A percentile compares a stretch with the other conserved stretches of the same genome.
Conservation (phyloP, 2,329 filamentous ascomycete genomes). For the Hirsutella rhossiliensis region DNA sequence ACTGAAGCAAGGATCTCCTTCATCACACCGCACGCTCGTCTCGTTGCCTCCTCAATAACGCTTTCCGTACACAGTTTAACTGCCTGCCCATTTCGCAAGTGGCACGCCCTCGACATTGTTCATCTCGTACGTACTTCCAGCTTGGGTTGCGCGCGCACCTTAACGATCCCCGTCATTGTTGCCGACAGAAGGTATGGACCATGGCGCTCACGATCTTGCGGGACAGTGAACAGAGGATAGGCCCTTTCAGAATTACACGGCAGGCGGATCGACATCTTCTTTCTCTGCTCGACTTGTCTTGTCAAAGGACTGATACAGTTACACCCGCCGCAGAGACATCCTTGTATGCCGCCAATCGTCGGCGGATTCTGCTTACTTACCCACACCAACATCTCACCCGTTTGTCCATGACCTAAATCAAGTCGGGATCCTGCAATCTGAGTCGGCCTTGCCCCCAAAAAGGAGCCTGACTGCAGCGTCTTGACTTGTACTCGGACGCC, state of each 20-base stretch:
- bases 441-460: background rate
- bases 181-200: no score
- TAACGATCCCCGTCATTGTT: no score
- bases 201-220: no score
- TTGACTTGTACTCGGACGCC: background rate
- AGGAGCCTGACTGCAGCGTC: background rate
- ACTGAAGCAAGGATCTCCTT: no score
- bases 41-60: no score
- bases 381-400: constrained; percentile 1
- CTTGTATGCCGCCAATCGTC: constrained; percentile 1
- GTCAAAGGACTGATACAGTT: constrained; percentile 1
- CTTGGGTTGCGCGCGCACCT: background rate
- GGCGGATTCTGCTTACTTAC: constrained; percentile 3
- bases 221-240: no score
- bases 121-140: no score
- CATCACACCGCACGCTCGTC: no score
- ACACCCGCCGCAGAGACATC: background rate
- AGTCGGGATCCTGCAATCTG: background rate
- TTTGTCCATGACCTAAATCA: background rate
- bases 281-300: background rate
- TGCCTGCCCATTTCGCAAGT: no score
- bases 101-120: no score
- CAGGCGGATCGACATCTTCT: background rate
- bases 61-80: no score
- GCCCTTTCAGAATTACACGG: background rate